Evolutionary conservation across 2,329 filamentous ascomycete species (phyloP).

Genomic region (Beauveria caledonica): DNA sequence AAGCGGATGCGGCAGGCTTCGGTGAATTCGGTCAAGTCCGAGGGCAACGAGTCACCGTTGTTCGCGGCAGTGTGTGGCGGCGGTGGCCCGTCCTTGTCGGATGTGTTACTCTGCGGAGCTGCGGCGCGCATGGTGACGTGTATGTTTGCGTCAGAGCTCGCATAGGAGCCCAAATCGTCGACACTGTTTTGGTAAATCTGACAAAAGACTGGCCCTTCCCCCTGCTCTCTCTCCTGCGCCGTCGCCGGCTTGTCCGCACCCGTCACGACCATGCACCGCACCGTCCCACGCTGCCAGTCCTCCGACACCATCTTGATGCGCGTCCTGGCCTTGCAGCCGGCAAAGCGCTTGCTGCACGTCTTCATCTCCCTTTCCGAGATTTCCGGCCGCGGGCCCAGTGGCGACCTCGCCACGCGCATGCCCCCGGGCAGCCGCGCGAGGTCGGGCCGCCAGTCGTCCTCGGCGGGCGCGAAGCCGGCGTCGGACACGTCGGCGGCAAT

Average conservation of each 20-base stretch:
- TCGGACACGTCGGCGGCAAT: slow-evolving; percentile 7
- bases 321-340: neutral
- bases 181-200: slow-evolving; percentile 3
- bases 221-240: neutral
- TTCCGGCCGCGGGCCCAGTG: slow-evolving; percentile 5
- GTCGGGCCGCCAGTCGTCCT: slow-evolving; percentile 12
- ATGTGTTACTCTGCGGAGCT: neutral
- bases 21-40: slow-evolving; percentile 3
- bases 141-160: neutral
- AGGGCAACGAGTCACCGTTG: neutral
- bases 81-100: neutral
- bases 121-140: slow-evolving; percentile 8
- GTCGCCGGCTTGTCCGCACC: neutral
- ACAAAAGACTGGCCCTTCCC: slow-evolving; percentile 4
- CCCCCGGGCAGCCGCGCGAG: slow-evolving; percentile 12
- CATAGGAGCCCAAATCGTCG: neutral
- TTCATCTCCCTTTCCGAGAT: slow-evolving; percentile 13
- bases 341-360: slow-evolving; percentile 2
- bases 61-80: neutral
- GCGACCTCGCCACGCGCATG: slow-evolving; percentile 9
- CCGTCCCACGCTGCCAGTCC: neutral
- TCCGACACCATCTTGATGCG: neutral
- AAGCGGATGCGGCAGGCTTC: slow-evolving; percentile 10
- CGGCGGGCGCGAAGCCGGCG: slow-evolving; percentile 5
- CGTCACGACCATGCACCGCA: slow-evolving; percentile 6